Evolutionary conservation across 257 asterid species (phyloP).

Genomic region (Nicotiana attenuata): DNA sequence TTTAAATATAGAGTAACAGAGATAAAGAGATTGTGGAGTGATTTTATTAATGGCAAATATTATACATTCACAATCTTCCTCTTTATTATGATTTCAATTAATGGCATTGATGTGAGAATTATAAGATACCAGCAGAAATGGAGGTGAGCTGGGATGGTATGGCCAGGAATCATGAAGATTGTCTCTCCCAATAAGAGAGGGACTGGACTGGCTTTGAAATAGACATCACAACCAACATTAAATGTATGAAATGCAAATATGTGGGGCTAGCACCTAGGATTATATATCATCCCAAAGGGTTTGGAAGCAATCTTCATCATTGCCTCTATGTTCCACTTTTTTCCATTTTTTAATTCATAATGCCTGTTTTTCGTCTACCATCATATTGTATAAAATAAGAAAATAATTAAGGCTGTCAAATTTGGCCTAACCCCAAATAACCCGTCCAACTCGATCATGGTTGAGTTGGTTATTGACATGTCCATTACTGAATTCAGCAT

Average conservation of each 20-base stretch:
- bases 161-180: neutral
- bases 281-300: neutral
- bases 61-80: neutral
- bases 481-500: too few species aligned
- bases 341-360: neutral
- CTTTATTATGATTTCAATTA: neutral
- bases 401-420: too few species aligned
- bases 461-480: too few species aligned
- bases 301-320: neutral
- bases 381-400: too few species aligned
- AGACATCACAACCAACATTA: neutral
- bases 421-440: too few species aligned
- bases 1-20: neutral
- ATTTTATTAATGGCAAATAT: neutral
- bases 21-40: neutral
- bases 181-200: neutral
- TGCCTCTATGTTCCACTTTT: neutral
- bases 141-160: constrained; percentile 8
- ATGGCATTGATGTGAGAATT: neutral
- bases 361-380: neutral
- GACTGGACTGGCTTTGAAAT: neutral
- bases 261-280: neutral
- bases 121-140: neutral
- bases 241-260: neutral
- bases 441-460: too few species aligned